Conservation (phyloP, 2,329 filamentous ascomycete species). For the Penicillium griseofulvum region DNA sequence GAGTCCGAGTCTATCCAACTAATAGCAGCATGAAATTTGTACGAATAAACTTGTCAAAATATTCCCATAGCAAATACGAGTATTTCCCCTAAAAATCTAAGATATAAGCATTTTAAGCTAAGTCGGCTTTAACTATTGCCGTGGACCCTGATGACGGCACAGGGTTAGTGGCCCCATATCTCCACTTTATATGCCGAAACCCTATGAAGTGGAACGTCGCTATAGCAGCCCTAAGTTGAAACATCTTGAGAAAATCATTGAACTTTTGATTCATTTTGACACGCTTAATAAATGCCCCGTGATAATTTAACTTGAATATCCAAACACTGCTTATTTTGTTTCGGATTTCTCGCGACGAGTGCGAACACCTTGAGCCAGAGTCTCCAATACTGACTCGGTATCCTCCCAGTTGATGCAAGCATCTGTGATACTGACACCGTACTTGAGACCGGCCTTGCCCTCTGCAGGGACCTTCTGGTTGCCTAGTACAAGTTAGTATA, state of each 20-base stretch:
- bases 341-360: slow-evolving; percentile 59
- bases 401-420: slow-evolving; percentile 95
- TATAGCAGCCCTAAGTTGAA: neutral
- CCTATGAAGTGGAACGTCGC: neutral
- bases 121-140: neutral
- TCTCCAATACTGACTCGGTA: slow-evolving; percentile 73
- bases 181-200: neutral
- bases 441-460: slow-evolving; percentile 79
- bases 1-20: neutral
- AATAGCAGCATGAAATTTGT: neutral
- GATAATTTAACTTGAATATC: neutral
- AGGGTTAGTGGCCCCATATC: neutral
- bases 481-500: slow-evolving; percentile 42
- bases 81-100: neutral
- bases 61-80: neutral
- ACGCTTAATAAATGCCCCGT: slow-evolving; percentile 5
- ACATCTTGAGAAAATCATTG: neutral
- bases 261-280: slow-evolving; percentile 4
- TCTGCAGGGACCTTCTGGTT: slow-evolving; percentile 88
- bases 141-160: slow-evolving; percentile 1
- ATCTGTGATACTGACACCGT: slow-evolving; percentile 95
- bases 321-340: slow-evolving; percentile 15
- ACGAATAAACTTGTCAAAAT: neutral
- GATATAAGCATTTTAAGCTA: neutral
- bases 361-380: slow-evolving; percentile 75